phyloP scores from a whole-genome alignment of 2,329 filamentous ascomycete species.

The Ophiostoma ulmi region DNA sequence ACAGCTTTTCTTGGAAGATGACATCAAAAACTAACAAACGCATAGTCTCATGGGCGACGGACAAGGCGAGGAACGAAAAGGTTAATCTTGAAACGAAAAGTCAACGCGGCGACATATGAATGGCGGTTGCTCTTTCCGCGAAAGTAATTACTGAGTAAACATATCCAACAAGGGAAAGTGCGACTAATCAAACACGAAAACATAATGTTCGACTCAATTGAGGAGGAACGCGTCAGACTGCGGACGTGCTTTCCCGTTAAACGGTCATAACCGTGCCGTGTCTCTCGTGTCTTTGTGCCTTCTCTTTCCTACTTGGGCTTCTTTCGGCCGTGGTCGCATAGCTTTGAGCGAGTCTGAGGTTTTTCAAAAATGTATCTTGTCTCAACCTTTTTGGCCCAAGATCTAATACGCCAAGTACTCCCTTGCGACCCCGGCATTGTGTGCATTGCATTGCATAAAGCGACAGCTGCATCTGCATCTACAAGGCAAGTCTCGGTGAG shows the following conservation, averaged over 20 bases:
- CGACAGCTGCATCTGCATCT: neutral
- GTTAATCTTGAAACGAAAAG: neutral
- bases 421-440: neutral
- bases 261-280: neutral
- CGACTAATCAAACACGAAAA: neutral
- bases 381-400: neutral
- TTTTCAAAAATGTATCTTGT: neutral
- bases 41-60: neutral
- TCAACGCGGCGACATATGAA: neutral
- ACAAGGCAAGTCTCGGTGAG: neutral
- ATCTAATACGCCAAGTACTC: neutral
- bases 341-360: neutral
- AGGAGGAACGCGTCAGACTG: neutral
- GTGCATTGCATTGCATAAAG: slow-evolving; percentile 7
- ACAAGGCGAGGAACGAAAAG: neutral
- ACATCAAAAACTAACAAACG: neutral
- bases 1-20: neutral
- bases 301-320: slow-evolving; percentile 5
- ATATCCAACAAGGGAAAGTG: neutral
- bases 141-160: too few relatives aligned
- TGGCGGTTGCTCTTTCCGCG: neutral
- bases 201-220: neutral
- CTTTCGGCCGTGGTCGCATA: neutral
- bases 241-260: neutral
- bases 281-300: neutral